These are phyloP conservation scores for Saccharomycopsis fermentans DNA, from an alignment of 805 yeast genomes.

Conservation along the genomic window DNA sequence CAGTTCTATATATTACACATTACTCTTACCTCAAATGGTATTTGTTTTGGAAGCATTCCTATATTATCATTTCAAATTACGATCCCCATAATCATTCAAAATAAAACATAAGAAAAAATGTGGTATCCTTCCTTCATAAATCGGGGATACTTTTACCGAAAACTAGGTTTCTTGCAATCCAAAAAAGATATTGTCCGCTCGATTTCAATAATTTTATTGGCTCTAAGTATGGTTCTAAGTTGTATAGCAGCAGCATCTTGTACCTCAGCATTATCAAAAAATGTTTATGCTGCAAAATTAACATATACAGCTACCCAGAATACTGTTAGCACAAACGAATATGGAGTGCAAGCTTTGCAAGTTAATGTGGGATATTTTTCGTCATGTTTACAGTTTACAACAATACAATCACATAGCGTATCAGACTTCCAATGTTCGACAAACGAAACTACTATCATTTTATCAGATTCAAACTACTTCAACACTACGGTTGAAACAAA, in stretches of 20 bases:
- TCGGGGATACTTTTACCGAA: background rate
- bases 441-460: conserved; percentile 15
- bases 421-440: conserved; percentile 7
- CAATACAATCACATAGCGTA: background rate
- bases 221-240: conserved; percentile 14
- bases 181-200: background rate
- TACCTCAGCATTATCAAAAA: conserved; percentile 9
- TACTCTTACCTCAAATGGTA: too few relatives aligned
- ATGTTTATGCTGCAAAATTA: conserved; percentile 9
- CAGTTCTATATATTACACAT: too few relatives aligned
- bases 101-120: background rate
- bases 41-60: too few relatives aligned
- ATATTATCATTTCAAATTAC: too few relatives aligned
- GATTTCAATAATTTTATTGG: conserved; percentile 6
- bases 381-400: conserved; percentile 11
- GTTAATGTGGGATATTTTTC: conserved; percentile 16
- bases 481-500: conserved; percentile 4
- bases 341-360: conserved; percentile 9
- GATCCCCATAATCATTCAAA: background rate
- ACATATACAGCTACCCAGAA: conserved; percentile 11
- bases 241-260: conserved; percentile 16
- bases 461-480: conserved; percentile 9
- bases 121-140: background rate
- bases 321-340: background rate
- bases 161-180: background rate